Conservation (phyloP, 2,329 filamentous ascomycete species). For the Chrysosporium keratinophilum region DNA sequence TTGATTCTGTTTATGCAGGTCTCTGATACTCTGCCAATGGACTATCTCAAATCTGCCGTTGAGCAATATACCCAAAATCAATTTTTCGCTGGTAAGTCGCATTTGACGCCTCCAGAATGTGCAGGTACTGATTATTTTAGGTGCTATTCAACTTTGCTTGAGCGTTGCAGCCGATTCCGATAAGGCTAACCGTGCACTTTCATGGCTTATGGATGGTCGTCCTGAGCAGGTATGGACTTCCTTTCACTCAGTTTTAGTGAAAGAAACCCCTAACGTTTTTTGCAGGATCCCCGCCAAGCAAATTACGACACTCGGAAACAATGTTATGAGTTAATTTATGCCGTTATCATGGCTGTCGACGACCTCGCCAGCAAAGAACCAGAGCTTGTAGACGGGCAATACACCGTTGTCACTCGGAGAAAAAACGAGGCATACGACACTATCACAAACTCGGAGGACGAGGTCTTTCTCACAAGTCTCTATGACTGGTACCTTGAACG, state of each 20-base stretch:
- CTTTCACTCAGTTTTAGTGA: not conserved
- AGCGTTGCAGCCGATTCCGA: slow-evolving; percentile 75
- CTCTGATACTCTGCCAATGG: slow-evolving; percentile 66
- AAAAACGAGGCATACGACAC: slow-evolving; percentile 81
- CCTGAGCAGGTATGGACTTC: slow-evolving; percentile 44
- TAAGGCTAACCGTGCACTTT: slow-evolving; percentile 71
- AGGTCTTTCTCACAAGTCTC: slow-evolving; percentile 91
- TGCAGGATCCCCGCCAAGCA: slow-evolving; percentile 55
- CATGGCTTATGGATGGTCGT: slow-evolving; percentile 77
- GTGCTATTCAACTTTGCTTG: slow-evolving; percentile 78
- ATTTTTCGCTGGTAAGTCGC: slow-evolving; percentile 63
- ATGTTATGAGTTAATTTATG: slow-evolving; percentile 81
- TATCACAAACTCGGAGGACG: slow-evolving; percentile 76
- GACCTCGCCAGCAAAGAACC: slow-evolving; percentile 56
- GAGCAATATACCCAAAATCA: slow-evolving; percentile 68
- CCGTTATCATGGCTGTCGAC: slow-evolving; percentile 70
- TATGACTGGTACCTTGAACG: slow-evolving; percentile 94
- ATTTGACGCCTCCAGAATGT: slow-evolving; percentile 3
- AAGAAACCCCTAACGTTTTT: not conserved
- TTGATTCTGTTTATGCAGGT: slow-evolving; percentile 81
- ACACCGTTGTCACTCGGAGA: slow-evolving; percentile 65
- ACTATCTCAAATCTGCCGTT: slow-evolving; percentile 68
- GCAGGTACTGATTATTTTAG: slow-evolving; percentile 21
- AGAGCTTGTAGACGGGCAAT: slow-evolving; percentile 65
- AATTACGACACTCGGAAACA: slow-evolving; percentile 61